Conservation (phyloP, 805 yeast species). For the Wickerhamiella australiensis region DNA sequence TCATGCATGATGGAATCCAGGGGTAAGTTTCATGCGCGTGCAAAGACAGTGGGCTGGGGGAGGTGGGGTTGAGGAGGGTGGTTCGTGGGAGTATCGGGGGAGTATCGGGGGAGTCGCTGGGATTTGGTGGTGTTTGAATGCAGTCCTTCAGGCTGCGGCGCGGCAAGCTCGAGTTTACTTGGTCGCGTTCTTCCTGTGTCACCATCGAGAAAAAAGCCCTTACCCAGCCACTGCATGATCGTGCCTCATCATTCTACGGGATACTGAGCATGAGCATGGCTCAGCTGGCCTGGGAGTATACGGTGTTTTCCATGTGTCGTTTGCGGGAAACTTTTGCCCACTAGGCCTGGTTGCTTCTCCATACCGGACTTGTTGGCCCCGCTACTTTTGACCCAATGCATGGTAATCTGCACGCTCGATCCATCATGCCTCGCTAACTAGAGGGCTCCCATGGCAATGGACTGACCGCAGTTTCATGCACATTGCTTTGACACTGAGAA, state of each 20-base stretch:
- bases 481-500: not conserved
- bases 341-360: not conserved
- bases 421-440: not conserved
- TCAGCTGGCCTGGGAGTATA: too few species aligned
- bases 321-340: too few species aligned
- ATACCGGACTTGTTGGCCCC: too few species aligned
- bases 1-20: not conserved
- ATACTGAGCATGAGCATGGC: too few species aligned
- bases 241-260: not conserved
- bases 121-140: too few species aligned
- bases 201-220: not conserved
- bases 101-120: too few species aligned
- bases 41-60: not conserved
- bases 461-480: not conserved
- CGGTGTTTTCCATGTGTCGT: too few species aligned
- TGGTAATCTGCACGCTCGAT: not conserved
- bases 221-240: not conserved
- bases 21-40: conserved; percentile 6
- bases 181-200: not conserved
- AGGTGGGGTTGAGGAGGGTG: not conserved
- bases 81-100: too few species aligned
- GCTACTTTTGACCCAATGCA: too few species aligned
- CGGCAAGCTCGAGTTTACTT: too few species aligned
- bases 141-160: too few species aligned
- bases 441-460: not conserved